Evolutionary conservation across 2,329 filamentous ascomycete genomes (phyloP).

Genomic region (Microdochium nivale): DNA sequence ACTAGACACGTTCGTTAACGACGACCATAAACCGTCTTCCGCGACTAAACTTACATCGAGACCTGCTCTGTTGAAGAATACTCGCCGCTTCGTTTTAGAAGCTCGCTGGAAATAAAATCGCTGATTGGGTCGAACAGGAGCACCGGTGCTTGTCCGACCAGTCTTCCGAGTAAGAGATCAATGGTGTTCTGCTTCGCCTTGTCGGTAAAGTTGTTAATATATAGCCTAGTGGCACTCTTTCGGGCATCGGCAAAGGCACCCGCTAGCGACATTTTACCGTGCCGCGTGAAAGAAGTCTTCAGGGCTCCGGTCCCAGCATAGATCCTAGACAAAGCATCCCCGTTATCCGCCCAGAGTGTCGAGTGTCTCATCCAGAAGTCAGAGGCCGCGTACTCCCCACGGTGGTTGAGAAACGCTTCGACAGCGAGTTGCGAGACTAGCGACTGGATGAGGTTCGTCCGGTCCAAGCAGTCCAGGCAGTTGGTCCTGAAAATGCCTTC

Average conservation of each 20-base stretch:
- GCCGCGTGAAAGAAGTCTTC: conserved; percentile 89
- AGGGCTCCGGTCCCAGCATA: conserved; percentile 94
- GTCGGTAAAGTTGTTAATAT: conserved; percentile 96
- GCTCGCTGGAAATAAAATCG: conserved; percentile 74
- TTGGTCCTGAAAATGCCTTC: conserved; percentile 95
- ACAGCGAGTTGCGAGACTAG: conserved; percentile 92
- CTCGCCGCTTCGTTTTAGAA: conserved; percentile 58
- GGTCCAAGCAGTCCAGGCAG: conserved; percentile 89
- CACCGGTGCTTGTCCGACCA: conserved; percentile 77
- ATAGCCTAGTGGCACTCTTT: conserved; percentile 88
- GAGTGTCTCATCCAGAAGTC: conserved; percentile 93
- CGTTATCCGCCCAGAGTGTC: conserved; percentile 94
- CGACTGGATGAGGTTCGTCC: conserved; percentile 93
- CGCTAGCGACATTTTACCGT: conserved; percentile 91
- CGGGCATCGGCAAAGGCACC: conserved; percentile 91
- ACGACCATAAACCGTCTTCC: neutral
- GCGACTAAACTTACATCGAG: conserved; percentile 50
- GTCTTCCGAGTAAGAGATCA: conserved; percentile 78
- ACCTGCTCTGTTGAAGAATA: conserved; percentile 70
- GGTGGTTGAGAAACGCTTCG: conserved; percentile 71
- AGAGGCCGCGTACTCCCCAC: conserved; percentile 56
- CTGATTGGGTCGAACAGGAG: conserved; percentile 91
- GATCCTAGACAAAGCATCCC: conserved; percentile 86
- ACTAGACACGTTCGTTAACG: conserved; percentile 20
- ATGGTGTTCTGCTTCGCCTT: conserved; percentile 91